Evolutionary conservation across 2,329 filamentous ascomycete species (phyloP).

Genomic region (Cordyceps javanica): DNA sequence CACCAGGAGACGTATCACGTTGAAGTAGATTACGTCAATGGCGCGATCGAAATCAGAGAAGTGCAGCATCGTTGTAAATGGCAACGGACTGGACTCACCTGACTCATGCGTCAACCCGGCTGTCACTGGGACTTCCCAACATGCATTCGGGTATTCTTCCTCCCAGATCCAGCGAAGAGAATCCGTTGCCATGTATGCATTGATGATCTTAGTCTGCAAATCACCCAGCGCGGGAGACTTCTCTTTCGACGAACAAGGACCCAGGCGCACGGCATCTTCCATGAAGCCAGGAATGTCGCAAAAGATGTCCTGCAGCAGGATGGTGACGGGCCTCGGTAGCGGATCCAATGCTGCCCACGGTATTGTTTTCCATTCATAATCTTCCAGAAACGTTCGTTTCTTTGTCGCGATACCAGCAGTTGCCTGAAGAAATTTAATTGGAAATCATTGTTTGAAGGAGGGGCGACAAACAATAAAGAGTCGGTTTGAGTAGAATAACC

Average conservation of each 20-base stretch:
- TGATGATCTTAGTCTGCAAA: not conserved
- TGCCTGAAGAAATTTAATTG: not conserved
- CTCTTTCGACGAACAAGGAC: no score
- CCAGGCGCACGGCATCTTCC: not conserved
- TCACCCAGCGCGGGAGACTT: not conserved
- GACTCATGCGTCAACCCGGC: not conserved
- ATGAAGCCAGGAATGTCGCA: constrained; percentile 11
- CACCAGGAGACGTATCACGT: not conserved
- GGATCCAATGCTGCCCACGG: constrained; percentile 4
- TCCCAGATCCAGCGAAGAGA: not conserved
- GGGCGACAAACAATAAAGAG: not conserved
- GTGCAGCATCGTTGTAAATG: not conserved
- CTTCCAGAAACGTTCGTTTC: constrained; percentile 10
- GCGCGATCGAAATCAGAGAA: not conserved
- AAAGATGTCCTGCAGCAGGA: constrained; percentile 14
- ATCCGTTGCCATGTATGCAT: not conserved
- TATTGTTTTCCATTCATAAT: constrained; percentile 8
- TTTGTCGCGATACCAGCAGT: constrained; percentile 13
- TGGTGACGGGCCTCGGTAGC: constrained; percentile 3
- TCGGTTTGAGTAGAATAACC: constrained; percentile 1
- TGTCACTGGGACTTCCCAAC: not conserved
- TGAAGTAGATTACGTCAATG: not conserved
- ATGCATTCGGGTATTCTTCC: not conserved
- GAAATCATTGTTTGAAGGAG: not conserved
- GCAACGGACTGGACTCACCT: not conserved